These are phyloP conservation scores for Arthroderma sp. DNA, from an alignment of 2,329 filamentous ascomycete species.

Conservation along the genomic window DNA sequence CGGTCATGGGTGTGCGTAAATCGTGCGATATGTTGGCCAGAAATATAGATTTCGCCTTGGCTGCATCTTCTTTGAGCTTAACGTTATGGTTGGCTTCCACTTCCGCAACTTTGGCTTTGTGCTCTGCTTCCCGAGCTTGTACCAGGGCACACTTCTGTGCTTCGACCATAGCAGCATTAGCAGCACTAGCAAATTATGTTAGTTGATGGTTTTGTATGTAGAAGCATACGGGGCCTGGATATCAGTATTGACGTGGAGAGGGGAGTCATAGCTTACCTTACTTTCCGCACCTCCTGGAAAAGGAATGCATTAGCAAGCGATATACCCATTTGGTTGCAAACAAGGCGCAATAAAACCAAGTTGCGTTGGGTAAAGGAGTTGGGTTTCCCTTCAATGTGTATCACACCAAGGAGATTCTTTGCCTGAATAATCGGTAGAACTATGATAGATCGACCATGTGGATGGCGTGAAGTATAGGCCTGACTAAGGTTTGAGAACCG, in stretches of 20 bases:
- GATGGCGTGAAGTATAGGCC: conserved; percentile 44
- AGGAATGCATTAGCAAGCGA: conserved; percentile 53
- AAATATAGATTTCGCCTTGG: conserved; percentile 76
- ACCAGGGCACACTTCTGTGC: conserved; percentile 51
- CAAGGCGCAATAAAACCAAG: conserved; percentile 40
- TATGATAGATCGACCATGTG: conserved; percentile 48
- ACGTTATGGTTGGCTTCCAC: conserved; percentile 53
- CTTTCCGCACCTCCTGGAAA: conserved; percentile 49
- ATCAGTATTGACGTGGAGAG: background rate
- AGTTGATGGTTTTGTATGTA: background rate
- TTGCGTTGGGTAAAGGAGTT: conserved; percentile 53
- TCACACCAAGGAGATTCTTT: conserved; percentile 46
- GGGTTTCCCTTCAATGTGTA: conserved; percentile 51
- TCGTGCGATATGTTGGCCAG: conserved; percentile 87
- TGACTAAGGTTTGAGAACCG: conserved; percentile 51
- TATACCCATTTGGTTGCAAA: conserved; percentile 54
- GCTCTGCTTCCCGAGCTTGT: conserved; percentile 50
- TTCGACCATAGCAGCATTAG: conserved; percentile 54
- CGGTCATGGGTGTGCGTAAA: conserved; percentile 87
- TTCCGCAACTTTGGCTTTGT: conserved; percentile 53
- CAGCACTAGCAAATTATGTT: conserved; percentile 31
- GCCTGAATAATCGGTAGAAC: conserved; percentile 52
- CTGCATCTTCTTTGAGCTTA: conserved; percentile 54
- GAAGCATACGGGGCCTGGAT: background rate
- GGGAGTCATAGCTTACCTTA: conserved; percentile 27